A percentile compares a stretch with the other conserved stretches of the same genome.
Evolutionary conservation across 108 stramenopile genomes (phyloP).

Genomic region (Cyclotella kingstonii): DNA sequence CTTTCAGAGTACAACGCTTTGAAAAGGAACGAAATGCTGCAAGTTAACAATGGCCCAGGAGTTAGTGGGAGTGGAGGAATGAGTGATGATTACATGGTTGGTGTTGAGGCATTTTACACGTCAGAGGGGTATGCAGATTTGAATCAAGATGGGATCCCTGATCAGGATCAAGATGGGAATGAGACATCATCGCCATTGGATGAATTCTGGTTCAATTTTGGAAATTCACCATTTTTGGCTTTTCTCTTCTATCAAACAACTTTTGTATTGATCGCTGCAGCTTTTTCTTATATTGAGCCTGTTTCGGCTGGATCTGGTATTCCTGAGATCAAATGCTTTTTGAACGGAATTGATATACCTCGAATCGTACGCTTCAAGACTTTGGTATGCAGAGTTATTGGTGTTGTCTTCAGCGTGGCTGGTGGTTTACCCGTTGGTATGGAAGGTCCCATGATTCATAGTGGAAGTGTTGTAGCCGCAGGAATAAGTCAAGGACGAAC

Average conservation of each 20-base stretch:
- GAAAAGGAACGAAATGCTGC: not conserved
- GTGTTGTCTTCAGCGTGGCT: constrained; percentile 91
- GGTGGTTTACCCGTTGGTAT: constrained; percentile 95
- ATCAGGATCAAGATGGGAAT: constrained; percentile 17
- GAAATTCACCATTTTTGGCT: constrained; percentile 62
- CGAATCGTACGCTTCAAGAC: constrained; percentile 91
- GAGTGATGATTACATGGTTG: constrained; percentile 8
- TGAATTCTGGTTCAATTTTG: constrained; percentile 39
- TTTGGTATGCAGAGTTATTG: constrained; percentile 89
- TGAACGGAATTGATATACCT: constrained; percentile 94
- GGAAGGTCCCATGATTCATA: constrained; percentile 96
- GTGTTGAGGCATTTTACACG: constrained; percentile 38
- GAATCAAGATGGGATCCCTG: constrained; percentile 48
- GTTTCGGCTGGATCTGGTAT: constrained; percentile 95
- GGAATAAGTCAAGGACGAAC: constrained; percentile 89
- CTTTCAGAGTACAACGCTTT: constrained; percentile 45
- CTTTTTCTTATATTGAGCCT: constrained; percentile 88
- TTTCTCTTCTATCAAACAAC: constrained; percentile 75
- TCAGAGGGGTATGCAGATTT: constrained; percentile 38
- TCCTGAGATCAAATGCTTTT: constrained; percentile 96
- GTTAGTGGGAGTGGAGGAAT: not conserved
- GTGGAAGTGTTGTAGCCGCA: constrained; percentile 79
- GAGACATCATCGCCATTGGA: constrained; percentile 17
- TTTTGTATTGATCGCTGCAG: constrained; percentile 80
- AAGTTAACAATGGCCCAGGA: not conserved